phyloP scores from a whole-genome alignment of 768 basidiomycete species.

The Kwoniella europaea region DNA sequence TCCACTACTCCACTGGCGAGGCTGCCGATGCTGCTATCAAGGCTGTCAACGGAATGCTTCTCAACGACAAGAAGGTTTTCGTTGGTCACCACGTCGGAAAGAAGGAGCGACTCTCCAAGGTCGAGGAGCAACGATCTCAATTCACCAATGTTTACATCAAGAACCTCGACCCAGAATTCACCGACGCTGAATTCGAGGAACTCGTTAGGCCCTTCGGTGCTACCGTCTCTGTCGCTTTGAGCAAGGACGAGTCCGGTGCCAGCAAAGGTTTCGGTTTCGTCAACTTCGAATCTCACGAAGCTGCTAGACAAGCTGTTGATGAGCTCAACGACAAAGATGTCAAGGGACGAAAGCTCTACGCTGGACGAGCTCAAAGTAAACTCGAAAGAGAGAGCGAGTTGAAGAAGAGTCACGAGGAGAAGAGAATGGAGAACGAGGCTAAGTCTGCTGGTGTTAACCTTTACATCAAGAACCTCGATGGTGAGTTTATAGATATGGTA shows the following conservation, averaged over 20 bases:
- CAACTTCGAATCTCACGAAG: constrained; percentile 91
- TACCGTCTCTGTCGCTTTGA: constrained; percentile 87
- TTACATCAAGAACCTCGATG: constrained; percentile 99
- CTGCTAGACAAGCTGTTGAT: constrained; percentile 88
- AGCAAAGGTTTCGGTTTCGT: constrained; percentile 97
- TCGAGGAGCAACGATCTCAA: constrained; percentile 95
- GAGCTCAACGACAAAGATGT: constrained; percentile 81
- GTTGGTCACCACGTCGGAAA: constrained; percentile 97
- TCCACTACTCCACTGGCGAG: constrained; percentile 98
- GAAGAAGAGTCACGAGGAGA: constrained; percentile 85
- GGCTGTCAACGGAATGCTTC: constrained; percentile 96
- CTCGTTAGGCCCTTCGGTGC: constrained; percentile 78
- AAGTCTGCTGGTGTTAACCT: constrained; percentile 99
- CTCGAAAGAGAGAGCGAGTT: constrained; percentile 97
- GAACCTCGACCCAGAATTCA: constrained; percentile 84
- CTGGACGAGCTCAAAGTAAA: constrained; percentile 97
- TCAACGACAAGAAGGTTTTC: constrained; percentile 99
- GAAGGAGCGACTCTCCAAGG: constrained; percentile 98
- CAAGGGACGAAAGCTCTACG: constrained; percentile 88
- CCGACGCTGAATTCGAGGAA: constrained; percentile 81
- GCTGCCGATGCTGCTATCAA: constrained; percentile 96
- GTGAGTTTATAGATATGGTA: constrained; percentile 57
- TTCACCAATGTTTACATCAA: constrained; percentile 99
- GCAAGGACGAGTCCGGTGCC: constrained; percentile 82
- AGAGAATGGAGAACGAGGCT: constrained; percentile 95